Evolutionary conservation across 768 basidiomycete genomes (phyloP), one percentile per base, ranked within the genome.

Genomic region (Cytidiella melzeri): DNA sequence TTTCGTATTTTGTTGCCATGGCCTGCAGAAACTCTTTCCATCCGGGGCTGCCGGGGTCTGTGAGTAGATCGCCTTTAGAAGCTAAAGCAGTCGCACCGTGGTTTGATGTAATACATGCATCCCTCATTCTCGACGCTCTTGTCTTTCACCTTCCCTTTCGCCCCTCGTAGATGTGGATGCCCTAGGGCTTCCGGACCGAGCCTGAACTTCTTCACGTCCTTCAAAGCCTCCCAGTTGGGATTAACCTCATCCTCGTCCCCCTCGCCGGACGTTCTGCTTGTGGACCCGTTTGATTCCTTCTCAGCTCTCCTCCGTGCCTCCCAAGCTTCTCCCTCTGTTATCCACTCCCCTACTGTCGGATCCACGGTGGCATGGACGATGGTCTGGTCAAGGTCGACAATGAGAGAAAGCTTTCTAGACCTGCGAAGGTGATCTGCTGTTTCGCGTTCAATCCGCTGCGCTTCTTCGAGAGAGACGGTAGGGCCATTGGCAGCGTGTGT

Each of bases 311-410:
- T 67, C 30, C 40, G 47, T 39, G 74, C 73, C 59, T 92, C 87
- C 87, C 87, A 92, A 39, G 77, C 78, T 61, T 84, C 81, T 19
- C 89, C 89, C 56, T 92, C 91, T 2, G 76, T 64, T 60, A 96
- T 89, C 96, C 96, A 98, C 64, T 97, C 95, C 26, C 92, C 94
- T 1, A 98, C 92, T 0, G 96, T 98, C 4, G 96, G 95, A 67
- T 99, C 96, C 21, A 97, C 94, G 0, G 95, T 97, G 6, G 96
- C 95, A 61, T 99, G 96, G 3, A 99, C 91, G 64, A 98, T 93
- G 11, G 96, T 99, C 66, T 99, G 96, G 69, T 99, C 96, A 27
- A 99, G 79, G 72, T 99, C 96, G 58, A 99, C 95, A 57, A 99
- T 97, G 43, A 99, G 83, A 27, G 90, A 92, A 26, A 99, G 81